Evolutionary conservation across 75 land plant genomes (phyloP), one percentile per base, ranked within the genome.

Genomic region (Selaginella moellendorffii): DNA sequence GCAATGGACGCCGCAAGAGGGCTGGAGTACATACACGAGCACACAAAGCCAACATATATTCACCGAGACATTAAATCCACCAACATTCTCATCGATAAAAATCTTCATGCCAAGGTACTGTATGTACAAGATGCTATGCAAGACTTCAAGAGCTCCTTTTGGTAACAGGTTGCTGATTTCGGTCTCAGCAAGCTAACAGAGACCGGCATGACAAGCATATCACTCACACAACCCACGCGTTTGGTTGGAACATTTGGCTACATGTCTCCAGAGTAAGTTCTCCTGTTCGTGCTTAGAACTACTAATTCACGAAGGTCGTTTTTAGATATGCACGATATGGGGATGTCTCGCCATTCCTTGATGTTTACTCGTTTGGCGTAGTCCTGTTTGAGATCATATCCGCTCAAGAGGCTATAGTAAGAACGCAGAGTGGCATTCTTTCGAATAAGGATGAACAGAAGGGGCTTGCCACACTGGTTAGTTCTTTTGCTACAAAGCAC

Each of bases 1-100:
- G 51, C 54, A 30, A 31, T 64, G 5, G 63, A 72, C 68, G 75
- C 75, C 62, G 75, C 75, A 69, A 56, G 71, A 14, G 75, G 75
- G 63, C 54, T 72, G 64, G 75, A 72, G 52, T 72, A 72, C 54
- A 72, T 72, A 28, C 75, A 72, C 54, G 75, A 72, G 53, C 72
- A 72, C 53, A 72, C 72, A 29, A 68, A 46, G 22, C 75, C 71
- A 62, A 52, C 72, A 0, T 72, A 72, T 24, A 76, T 88, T 42
- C 88, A 88, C 63, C 85, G 88, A 30, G 78, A 78, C 54, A 63
- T 88, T 14, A 88, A 80, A 60, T 83, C 80, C 8, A 73, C 68
- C 9, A 88, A 88, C 52, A 79, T 88, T 20, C 77, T 85, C 54
- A 72, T 88, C 2, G 83, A 80, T 54, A 66, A 72, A 0, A 53